phyloP scores from a whole-genome alignment of 73 alveolate species.

The Uronychia binucleata region DNA sequence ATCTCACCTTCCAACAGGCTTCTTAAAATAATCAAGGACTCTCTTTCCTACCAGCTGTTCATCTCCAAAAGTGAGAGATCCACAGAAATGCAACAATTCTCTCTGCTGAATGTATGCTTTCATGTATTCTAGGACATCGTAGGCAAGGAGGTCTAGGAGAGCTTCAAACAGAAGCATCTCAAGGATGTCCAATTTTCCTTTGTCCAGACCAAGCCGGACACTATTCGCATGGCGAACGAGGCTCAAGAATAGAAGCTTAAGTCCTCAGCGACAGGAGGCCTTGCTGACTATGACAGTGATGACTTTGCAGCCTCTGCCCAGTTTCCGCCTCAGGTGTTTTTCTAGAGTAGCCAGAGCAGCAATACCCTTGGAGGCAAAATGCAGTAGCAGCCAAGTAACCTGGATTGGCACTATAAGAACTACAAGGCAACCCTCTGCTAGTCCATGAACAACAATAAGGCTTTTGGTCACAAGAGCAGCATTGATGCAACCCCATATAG shows the following conservation, averaged over 20 bases:
- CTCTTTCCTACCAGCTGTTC: conserved; percentile 20
- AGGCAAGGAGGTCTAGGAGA: conserved; percentile 5
- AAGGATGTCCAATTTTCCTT: conserved; percentile 3
- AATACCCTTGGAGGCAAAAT: not conserved
- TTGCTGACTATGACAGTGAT: not conserved
- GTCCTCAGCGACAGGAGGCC: not conserved
- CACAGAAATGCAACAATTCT: conserved; percentile 11
- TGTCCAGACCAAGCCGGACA: no score
- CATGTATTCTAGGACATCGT: conserved; percentile 33
- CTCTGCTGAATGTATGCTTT: conserved; percentile 14
- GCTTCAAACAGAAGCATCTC: conserved; percentile 8
- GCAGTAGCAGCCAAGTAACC: no score
- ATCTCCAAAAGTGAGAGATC: no score
- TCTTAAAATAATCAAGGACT: conserved; percentile 40
- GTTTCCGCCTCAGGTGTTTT: not conserved
- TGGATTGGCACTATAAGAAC: not conserved
- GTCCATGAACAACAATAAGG: not conserved
- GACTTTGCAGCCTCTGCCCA: not conserved
- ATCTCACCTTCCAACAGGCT: conserved; percentile 19
- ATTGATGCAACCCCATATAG: not conserved
- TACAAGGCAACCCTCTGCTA: not conserved
- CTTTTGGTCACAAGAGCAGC: not conserved
- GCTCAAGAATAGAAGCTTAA: no score
- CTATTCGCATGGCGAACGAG: no score
- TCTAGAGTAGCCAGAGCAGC: not conserved